These are phyloP conservation scores for Globisporangium viniferum DNA, from an alignment of 352 stramenopile genomes.

Conservation along the genomic window DNA sequence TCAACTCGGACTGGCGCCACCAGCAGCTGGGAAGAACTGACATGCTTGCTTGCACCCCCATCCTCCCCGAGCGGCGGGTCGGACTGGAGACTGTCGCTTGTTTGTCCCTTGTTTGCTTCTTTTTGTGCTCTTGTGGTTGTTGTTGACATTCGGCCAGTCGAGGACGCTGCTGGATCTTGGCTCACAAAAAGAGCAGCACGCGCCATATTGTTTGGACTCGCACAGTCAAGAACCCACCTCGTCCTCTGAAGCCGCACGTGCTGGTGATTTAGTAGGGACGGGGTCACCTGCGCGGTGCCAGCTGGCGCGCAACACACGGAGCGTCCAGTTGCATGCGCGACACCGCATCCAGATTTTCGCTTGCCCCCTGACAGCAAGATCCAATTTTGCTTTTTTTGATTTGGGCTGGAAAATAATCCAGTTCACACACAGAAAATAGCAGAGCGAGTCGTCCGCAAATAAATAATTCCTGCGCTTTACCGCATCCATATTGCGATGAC, in stretches of 20 bases:
- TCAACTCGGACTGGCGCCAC: slow-evolving; percentile 8
- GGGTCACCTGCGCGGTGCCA: background rate
- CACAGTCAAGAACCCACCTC: background rate
- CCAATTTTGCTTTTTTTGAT: background rate
- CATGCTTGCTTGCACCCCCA: background rate
- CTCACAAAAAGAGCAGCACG: background rate
- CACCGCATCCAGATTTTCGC: background rate
- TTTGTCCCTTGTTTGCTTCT: background rate
- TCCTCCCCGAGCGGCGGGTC: background rate
- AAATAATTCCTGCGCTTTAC: background rate
- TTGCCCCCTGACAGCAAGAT: background rate
- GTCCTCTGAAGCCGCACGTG: slow-evolving; percentile 1
- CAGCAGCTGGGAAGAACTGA: background rate
- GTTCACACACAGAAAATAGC: background rate
- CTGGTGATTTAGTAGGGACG: background rate
- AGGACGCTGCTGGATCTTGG: slow-evolving; percentile 1
- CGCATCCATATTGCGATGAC: background rate
- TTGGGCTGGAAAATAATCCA: background rate
- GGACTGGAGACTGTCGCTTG: background rate
- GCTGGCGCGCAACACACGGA: background rate
- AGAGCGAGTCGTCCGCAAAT: background rate
- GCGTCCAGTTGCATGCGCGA: background rate
- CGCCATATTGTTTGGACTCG: background rate
- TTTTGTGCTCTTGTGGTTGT: background rate
- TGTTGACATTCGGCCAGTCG: slow-evolving; percentile 6